These are phyloP conservation scores for Abrus pulchellus DNA, from an alignment of 306 rosid species.

Conservation along the genomic window DNA sequence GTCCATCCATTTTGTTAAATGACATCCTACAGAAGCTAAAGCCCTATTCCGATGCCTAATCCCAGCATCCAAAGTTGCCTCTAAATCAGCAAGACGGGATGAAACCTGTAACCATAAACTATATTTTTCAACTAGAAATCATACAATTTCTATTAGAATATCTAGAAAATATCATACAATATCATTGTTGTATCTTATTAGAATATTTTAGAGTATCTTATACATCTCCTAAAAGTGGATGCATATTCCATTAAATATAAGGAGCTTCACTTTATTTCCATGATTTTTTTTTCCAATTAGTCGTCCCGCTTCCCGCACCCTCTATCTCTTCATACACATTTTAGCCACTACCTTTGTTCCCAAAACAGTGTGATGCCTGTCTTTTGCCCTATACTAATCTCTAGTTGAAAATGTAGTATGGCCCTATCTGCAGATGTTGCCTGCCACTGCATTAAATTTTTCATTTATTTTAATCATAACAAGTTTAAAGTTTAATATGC, in stretches of 20 bases:
- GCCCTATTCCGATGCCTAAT: conserved; percentile 83
- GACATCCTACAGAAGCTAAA: conserved; percentile 70
- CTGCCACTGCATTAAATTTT: neutral
- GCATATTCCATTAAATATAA: neutral
- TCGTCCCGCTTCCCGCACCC: neutral
- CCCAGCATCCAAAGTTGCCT: conserved; percentile 87
- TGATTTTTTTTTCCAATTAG: neutral
- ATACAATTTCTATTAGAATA: neutral
- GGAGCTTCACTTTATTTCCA: conserved; percentile 5
- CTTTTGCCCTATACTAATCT: neutral
- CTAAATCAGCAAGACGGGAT: conserved; percentile 84
- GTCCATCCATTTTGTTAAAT: conserved; percentile 78
- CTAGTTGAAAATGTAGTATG: neutral
- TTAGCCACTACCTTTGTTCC: neutral
- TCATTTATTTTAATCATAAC: neutral
- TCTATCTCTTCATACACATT: neutral
- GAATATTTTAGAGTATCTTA: neutral
- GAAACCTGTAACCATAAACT: conserved; percentile 64
- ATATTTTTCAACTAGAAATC: conserved; percentile 4
- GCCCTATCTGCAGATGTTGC: neutral
- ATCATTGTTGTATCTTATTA: conserved; percentile 8
- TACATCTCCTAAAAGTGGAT: neutral
- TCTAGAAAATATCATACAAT: neutral
- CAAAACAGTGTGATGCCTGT: neutral
- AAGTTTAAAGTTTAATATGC: neutral